Evolutionary conservation across 129 eudicot genomes (phyloP).

Genomic region (Centaurea solstitialis): DNA sequence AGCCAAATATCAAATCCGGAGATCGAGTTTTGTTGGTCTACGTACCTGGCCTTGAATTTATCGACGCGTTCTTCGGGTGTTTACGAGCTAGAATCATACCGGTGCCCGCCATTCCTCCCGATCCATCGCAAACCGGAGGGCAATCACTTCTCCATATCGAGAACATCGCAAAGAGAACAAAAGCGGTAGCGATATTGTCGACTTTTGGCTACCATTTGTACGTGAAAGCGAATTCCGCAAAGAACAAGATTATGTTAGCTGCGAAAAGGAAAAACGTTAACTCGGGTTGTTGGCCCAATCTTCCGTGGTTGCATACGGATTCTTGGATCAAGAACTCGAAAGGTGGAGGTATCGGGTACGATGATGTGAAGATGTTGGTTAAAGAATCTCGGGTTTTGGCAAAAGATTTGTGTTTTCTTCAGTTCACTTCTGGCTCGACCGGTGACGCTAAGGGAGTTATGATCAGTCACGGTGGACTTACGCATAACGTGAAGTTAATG

Average conservation of each 20-base stretch:
- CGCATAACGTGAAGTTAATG: conserved; percentile 53
- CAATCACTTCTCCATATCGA: conserved; percentile 46
- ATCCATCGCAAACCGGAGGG: conserved; percentile 47
- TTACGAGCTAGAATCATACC: conserved; percentile 47
- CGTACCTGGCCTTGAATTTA: conserved; percentile 48
- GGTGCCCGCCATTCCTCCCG: conserved; percentile 53
- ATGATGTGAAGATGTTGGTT: conserved; percentile 16
- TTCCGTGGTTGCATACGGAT: conserved; percentile 50
- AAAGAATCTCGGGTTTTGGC: conserved; percentile 18
- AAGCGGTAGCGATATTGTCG: conserved; percentile 47
- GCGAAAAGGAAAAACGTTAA: conserved; percentile 23
- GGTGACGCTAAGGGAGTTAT: conserved; percentile 58
- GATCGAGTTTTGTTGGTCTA: conserved; percentile 49
- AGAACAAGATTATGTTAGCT: conserved; percentile 32
- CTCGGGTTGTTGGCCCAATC: conserved; percentile 42
- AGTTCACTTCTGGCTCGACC: conserved; percentile 55
- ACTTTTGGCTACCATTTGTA: conserved; percentile 40
- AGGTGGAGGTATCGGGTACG: conserved; percentile 3
- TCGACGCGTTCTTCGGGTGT: conserved; percentile 51
- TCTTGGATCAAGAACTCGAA: conserved; percentile 46
- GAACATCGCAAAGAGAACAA: conserved; percentile 43
- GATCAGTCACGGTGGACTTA: conserved; percentile 47
- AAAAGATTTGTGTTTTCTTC: conserved; percentile 50
- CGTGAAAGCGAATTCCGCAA: conserved; percentile 42
- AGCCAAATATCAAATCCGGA: conserved; percentile 42